Conservation (phyloP, 768 basidiomycete species). For the Omphalotus guepiniiformis region DNA sequence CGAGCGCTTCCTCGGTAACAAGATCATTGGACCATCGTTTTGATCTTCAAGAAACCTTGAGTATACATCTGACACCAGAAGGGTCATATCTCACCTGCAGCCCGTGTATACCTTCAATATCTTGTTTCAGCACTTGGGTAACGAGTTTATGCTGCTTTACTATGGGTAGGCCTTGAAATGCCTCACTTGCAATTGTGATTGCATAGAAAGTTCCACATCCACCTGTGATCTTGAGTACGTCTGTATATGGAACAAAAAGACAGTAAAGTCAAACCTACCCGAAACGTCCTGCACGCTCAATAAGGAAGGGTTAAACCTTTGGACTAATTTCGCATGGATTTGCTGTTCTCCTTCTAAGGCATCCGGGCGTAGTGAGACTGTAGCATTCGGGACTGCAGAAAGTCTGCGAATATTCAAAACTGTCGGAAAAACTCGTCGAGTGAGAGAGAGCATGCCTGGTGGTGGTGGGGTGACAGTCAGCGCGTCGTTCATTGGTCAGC, state of each 20-base stretch:
- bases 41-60: conserved; percentile 29
- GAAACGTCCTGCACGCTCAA: conserved; percentile 93
- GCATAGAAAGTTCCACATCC: conserved; percentile 98
- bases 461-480: conserved; percentile 2
- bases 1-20: background rate
- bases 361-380: conserved; percentile 16
- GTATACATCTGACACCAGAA: background rate
- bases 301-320: conserved; percentile 73
- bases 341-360: conserved; percentile 60
- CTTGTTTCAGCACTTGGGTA: conserved; percentile 78
- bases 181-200: conserved; percentile 79
- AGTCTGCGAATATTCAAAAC: conserved; percentile 24
- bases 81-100: conserved; percentile 63
- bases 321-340: conserved; percentile 70
- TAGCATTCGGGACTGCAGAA: conserved; percentile 13
- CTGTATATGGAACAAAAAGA: conserved; percentile 4
- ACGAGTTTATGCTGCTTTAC: conserved; percentile 95
- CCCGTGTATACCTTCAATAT: conserved; percentile 90
- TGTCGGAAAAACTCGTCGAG: conserved; percentile 30
- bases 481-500: conserved; percentile 10
- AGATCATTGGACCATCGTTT: conserved; percentile 29
- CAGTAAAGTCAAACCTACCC: conserved; percentile 46
- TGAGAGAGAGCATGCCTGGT: conserved; percentile 27
- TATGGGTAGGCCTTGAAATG: conserved; percentile 79
- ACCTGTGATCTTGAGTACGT: conserved; percentile 41